Evolutionary conservation across 306 rosid genomes (phyloP).

Genomic region (Datisca glomerata): DNA sequence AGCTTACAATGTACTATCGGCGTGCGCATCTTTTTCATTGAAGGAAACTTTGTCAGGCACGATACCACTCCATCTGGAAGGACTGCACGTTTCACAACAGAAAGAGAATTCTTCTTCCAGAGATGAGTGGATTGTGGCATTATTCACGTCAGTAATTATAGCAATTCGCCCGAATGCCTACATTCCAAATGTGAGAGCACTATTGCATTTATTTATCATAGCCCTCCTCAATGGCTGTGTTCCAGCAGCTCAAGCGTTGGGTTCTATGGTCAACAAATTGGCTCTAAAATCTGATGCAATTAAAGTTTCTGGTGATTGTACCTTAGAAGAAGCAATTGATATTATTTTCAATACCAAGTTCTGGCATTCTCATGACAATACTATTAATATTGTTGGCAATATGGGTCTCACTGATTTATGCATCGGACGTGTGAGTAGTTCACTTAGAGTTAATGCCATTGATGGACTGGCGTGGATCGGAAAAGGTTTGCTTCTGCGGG

Average conservation of each 20-base stretch:
- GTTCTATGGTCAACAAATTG: constrained; percentile 78
- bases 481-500: constrained; percentile 76
- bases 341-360: constrained; percentile 39
- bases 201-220: constrained; percentile 45
- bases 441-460: constrained; percentile 56
- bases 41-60: constrained; percentile 15
- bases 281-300: constrained; percentile 28
- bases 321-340: constrained; percentile 75
- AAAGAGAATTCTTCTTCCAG: constrained; percentile 26
- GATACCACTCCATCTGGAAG: constrained; percentile 27
- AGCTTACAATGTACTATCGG: constrained; percentile 48
- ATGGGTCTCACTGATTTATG: constrained; percentile 51
- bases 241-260: constrained; percentile 85
- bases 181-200: constrained; percentile 41
- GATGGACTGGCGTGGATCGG: constrained; percentile 93
- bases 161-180: constrained; percentile 41
- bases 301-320: constrained; percentile 26
- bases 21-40: constrained; percentile 31
- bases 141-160: constrained; percentile 72
- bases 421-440: constrained; percentile 36
- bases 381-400: constrained; percentile 27
- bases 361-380: constrained; percentile 18
- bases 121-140: constrained; percentile 55
- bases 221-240: constrained; percentile 57
- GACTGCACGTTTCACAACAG: constrained; percentile 30